Evolutionary conservation across 2,329 filamentous ascomycete genomes (phyloP), one percentile per base, ranked within the genome.

Genomic region (Aspergillus vadensis): DNA sequence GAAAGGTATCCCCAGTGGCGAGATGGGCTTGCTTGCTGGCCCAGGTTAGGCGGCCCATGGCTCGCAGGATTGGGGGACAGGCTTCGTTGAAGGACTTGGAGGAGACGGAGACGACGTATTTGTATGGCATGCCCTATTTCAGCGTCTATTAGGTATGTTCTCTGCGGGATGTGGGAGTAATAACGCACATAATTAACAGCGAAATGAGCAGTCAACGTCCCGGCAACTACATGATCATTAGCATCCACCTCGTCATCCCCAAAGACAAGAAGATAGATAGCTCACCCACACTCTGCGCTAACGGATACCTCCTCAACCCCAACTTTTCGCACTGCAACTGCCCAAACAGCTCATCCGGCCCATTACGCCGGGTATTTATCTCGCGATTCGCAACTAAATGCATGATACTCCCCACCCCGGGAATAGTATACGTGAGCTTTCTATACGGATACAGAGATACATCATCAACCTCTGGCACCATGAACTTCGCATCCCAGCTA

Each of bases 331-430:
- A 47, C 51, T 86, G 82, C 3, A 88, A 65, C 10, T 75, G 66
- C 0, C 76, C 66, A 63, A 89, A 90, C 61, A 92, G 78, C 2
- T 85, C 81, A 66, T 92, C 77, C 0, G 88, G 81, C 0, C 89
- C 89, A 36, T 80, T 78, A 0, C 67, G 50, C n/a, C 82, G 78
- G 15, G 74, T 69, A 30, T 85, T 84, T 27, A 88, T 81, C 0
- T 69, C 71, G n/a, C 74, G 70, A 55, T 83, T 87, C 0, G 87
- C 82, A 3, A 84, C 80, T 53, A 87, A 83, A 64, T 89, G 83
- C 0, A 82, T 80, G 15, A 88, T 74, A 0, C 77, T 76, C 1
- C 86, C 84, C 5, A 72, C 67, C 2, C 62, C 65, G 0, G 55
- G 68, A 53, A 77, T 66, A 1, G 50, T 59, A 60, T 74, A 81